Evolutionary conservation across 2,329 filamentous ascomycete species (phyloP).

Genomic region (Rachicladosporium sp.): DNA sequence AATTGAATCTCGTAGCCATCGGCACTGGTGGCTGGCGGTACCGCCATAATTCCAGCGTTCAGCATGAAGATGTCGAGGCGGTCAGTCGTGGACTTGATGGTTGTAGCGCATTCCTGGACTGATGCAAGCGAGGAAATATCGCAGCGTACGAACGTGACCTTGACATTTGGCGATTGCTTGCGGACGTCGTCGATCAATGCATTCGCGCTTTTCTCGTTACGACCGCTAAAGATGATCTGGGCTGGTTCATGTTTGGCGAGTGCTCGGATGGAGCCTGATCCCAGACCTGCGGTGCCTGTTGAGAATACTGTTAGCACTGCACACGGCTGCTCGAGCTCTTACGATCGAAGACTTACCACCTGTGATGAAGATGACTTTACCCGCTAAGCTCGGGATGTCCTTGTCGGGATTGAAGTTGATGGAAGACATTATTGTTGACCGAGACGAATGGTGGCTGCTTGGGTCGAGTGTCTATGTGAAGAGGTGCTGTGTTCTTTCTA

Average conservation of each 20-base stretch:
- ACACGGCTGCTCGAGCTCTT: background rate
- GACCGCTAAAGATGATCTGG: constrained; percentile 41
- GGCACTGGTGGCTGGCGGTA: constrained; percentile 10
- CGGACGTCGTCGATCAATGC: constrained; percentile 32
- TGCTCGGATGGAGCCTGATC: constrained; percentile 29
- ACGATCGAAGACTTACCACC: constrained; percentile 5
- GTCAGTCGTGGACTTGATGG: constrained; percentile 8
- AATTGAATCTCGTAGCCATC: constrained; percentile 25
- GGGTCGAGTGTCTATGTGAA: no score
- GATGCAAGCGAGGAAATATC: constrained; percentile 16
- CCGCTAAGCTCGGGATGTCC: constrained; percentile 21
- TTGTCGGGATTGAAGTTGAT: constrained; percentile 16
- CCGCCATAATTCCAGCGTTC: constrained; percentile 21
- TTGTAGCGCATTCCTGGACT: constrained; percentile 11
- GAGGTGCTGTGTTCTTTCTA: no score
- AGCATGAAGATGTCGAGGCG: constrained; percentile 19
- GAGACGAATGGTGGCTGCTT: no score
- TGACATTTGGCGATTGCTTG: constrained; percentile 19
- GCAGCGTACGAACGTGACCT: constrained; percentile 26
- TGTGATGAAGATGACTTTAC: constrained; percentile 21
- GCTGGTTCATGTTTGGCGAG: constrained; percentile 38
- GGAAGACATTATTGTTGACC: background rate
- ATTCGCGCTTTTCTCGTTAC: constrained; percentile 33
- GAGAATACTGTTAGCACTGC: constrained; percentile 10
- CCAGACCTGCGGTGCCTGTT: constrained; percentile 23